Conservation (phyloP, 2,329 filamentous ascomycete species). For the Herpotrichia juniperi region DNA sequence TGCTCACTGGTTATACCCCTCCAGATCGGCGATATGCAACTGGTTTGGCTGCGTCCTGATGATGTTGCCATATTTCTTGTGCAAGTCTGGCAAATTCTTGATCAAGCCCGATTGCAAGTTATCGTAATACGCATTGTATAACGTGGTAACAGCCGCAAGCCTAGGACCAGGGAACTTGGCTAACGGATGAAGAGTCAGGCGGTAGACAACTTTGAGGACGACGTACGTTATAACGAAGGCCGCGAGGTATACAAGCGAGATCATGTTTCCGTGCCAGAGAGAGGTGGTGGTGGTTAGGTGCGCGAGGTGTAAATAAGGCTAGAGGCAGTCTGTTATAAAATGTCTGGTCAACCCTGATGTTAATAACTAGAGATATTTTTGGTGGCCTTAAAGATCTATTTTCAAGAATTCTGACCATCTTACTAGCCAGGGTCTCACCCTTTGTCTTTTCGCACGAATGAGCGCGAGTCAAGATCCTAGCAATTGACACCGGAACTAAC, state of each 20-base stretch:
- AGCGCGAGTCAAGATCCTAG: too few species aligned
- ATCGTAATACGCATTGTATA: conserved; percentile 19
- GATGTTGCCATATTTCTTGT: conserved; percentile 18
- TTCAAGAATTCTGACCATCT: too few species aligned
- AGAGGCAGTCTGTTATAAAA: too few species aligned
- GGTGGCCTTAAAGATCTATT: too few species aligned
- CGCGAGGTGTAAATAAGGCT: too few species aligned
- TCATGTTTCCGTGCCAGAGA: too few species aligned
- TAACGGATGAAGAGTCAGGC: conserved; percentile 18
- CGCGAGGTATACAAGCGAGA: not conserved
- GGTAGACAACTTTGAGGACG: conserved; percentile 9
- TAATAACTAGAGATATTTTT: too few species aligned
- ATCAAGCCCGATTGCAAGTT: conserved; percentile 11
- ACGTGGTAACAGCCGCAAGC: conserved; percentile 16
- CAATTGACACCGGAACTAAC: too few species aligned
- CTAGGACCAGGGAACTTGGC: conserved; percentile 16
- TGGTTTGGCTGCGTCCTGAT: conserved; percentile 19
- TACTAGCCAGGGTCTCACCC: too few species aligned
- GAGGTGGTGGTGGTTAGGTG: too few species aligned
- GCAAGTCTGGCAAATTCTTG: conserved; percentile 16
- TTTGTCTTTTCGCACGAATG: too few species aligned
- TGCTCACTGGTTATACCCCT: conserved; percentile 19
- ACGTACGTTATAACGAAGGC: conserved; percentile 3
- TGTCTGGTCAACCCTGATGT: too few species aligned
- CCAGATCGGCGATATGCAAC: conserved; percentile 14